phyloP scores from a whole-genome alignment of 1,284 basidiomycete species.

The Melampsora americana region DNA sequence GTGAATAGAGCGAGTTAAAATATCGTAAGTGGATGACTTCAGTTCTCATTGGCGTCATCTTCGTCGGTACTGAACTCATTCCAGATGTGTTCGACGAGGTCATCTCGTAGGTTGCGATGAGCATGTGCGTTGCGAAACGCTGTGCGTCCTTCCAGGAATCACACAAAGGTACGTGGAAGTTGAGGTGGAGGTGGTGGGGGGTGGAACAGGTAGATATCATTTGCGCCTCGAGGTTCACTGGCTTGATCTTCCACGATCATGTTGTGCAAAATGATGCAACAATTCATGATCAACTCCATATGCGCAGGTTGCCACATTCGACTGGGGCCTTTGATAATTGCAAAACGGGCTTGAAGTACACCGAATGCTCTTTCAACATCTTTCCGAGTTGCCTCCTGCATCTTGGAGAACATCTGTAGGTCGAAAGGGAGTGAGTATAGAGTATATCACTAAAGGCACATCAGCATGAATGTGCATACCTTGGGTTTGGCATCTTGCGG shows the following conservation, averaged over 20 bases:
- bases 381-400: constrained; percentile 15
- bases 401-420: not conserved
- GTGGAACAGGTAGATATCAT: no score
- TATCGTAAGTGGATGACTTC: no score
- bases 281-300: constrained; percentile 11
- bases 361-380: constrained; percentile 24
- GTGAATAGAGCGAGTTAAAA: no score
- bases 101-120: not conserved
- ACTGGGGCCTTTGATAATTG: not conserved
- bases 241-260: constrained; percentile 15
- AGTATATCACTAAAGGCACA: no score
- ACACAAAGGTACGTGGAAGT: not conserved
- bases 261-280: constrained; percentile 11
- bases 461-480: not conserved
- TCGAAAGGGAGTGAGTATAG: no score
- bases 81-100: constrained; percentile 11
- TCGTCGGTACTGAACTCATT: no score
- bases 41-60: no score
- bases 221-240: not conserved
- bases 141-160: not conserved
- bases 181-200: not conserved
- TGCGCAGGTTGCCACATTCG: not conserved
- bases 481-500: not conserved
- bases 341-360: constrained; percentile 10
- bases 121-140: not conserved